Base-by-base conservation (phyloP, 2,329 filamentous ascomycete species). In the Xylaria sp. region DNA sequence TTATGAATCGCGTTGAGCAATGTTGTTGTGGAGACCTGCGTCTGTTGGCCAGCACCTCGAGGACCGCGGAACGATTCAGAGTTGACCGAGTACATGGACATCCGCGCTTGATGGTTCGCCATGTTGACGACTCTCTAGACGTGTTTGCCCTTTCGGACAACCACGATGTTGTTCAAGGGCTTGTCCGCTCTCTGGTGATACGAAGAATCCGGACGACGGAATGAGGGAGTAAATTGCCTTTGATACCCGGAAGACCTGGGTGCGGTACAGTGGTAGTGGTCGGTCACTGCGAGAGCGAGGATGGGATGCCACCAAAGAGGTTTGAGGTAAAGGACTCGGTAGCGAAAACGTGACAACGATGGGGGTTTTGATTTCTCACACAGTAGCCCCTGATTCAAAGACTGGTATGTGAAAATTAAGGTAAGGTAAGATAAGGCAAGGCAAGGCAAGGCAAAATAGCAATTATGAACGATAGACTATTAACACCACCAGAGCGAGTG, bases 1-100 rank as follows among this genome's bases (percentile, higher is more conserved):
- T 92, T 93, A 79, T 99, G 95, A 46, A 97, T 85, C 58, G 92
- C 87, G 78, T 98, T 98, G 58, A 99, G 85, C 47, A 98, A 85
- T 0, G 93, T 96, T 1, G 93, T 97, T 2, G 94, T 96, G 6
- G 94, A 97, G 56, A 97, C 89, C 74, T 96, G 93, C 46, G 89
- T 84, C 71, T 92, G 86, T 71, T 89, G 87, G 56, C 87, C 87
- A 33, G 84, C 81, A 66, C 81, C 82, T 69, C 85, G 83, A 65
- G 80, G 77, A 41, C 83, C 82, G 51, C 83, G 83, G 62, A 85
- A 79, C 47, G 88, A 87, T 66, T 90, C 86, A 68, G 87, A 89
- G 69, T 81, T 82, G 73, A 87, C 80, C 68, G 87, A 90, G 73
- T 88, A 90, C 82, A 89, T 87, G 68, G 88, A 90, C 83, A 87